Base-by-base conservation (phyloP, 768 basidiomycete species). In the Mycena leptocephala region DNA sequence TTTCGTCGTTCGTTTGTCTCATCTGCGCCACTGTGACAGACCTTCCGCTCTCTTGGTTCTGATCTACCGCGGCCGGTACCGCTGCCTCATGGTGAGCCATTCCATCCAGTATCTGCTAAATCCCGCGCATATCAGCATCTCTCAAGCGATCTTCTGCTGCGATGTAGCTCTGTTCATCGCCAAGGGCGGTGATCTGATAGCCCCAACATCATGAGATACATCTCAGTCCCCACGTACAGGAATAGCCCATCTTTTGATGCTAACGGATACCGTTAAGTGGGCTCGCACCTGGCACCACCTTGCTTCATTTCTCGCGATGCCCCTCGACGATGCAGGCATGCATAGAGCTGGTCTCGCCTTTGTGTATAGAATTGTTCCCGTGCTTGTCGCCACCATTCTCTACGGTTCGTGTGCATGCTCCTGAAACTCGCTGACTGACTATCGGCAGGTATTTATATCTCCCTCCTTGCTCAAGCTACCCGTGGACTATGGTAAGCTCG, bases 131-230 rank as follows among this genome's bases (percentile, higher is more conserved):
- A 65, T 65, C 43, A 65, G 46, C 64, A 48, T 65, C 64, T 65
- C 46, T 46, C 64, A 46, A 30, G 32, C 51, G 46, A 65, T 65
- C 64, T 65, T 43, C 64, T 65, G 64, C 43, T 48, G 64, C 46
- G 64, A 65, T 65, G 64, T 65, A 65, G 30, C 64, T 65, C 64
- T 65, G 35, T 65, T 48, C 64, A 65, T 48, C 64, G 46, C 64
- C 64, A 32, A 32, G 16, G 43, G 64, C 64, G 64, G 46, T 65
- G 64, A 65, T 48, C 64, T 41, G 35, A 63, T 39, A 63, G 33
- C 18, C 35, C 18, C 58, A n/a, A 59, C 37, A 41, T 63, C 61
- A 63, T 43, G 61, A 0, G 61, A 16, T 41, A 39, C 37, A 63
- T 63, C 61, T 41, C 43, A n/a, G n/a, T 43, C 61, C 37, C 61